These are phyloP conservation scores for Boletus semigastroideus DNA, from an alignment of 1,284 basidiomycete species.

Conservation along the genomic window DNA sequence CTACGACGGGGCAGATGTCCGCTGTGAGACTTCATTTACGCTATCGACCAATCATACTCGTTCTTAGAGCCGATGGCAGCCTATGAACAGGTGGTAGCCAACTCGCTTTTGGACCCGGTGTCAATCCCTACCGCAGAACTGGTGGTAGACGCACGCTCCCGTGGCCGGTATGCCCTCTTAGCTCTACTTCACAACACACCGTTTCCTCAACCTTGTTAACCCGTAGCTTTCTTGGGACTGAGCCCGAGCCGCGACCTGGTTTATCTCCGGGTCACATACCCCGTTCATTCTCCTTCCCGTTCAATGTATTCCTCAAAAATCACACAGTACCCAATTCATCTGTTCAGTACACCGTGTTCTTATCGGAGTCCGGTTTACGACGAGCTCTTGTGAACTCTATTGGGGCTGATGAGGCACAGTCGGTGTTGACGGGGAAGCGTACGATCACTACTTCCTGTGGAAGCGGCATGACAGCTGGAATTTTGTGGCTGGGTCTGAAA, in stretches of 20 bases:
- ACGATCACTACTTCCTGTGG: constrained; percentile 77
- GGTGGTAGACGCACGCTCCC: constrained; percentile 86
- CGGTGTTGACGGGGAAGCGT: constrained; percentile 58
- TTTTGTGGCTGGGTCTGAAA: constrained; percentile 87
- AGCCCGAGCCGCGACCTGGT: constrained; percentile 88
- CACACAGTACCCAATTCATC: constrained; percentile 40
- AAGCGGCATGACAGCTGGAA: constrained; percentile 95
- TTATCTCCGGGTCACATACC: constrained; percentile 95
- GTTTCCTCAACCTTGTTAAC: constrained; percentile 11
- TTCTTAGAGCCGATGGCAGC: constrained; percentile 43
- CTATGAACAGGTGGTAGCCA: constrained; percentile 82
- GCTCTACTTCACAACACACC: neutral
- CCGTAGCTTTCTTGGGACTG: constrained; percentile 71
- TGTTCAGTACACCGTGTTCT: constrained; percentile 64
- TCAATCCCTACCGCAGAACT: constrained; percentile 56
- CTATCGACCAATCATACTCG: constrained; percentile 17
- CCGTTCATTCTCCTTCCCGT: constrained; percentile 82
- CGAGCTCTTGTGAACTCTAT: constrained; percentile 61
- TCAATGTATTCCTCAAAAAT: constrained; percentile 71
- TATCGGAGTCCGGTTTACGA: constrained; percentile 55
- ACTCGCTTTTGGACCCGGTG: constrained; percentile 52
- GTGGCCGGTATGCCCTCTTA: constrained; percentile 58
- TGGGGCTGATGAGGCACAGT: constrained; percentile 52
- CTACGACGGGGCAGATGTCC: constrained; percentile 50
- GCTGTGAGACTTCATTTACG: constrained; percentile 50